A percentile compares a stretch with the other conserved stretches of the same genome.
Conservation (phyloP, 257 asterid genomes). For the Scutellaria minor region DNA sequence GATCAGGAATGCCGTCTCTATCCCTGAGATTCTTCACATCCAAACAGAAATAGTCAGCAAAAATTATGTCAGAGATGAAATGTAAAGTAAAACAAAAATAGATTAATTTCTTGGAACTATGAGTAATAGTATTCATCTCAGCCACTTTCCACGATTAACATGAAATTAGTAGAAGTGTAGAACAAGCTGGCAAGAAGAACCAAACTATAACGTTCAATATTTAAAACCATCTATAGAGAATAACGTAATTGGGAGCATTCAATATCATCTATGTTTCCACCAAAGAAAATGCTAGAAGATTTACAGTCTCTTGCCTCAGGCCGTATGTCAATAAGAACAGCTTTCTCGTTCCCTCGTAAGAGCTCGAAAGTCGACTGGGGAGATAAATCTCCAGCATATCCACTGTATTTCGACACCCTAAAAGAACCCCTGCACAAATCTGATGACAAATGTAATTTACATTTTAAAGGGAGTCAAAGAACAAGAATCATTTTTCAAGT, state of each 20-base stretch:
- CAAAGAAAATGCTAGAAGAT: slow-evolving; percentile 40
- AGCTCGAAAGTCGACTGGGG: slow-evolving; percentile 74
- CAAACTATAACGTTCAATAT: slow-evolving; percentile 27
- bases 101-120: background rate
- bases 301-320: slow-evolving; percentile 85
- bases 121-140: background rate
- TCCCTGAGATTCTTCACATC: slow-evolving; percentile 78
- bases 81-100: no score
- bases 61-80: slow-evolving; percentile 3
- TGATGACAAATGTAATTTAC: slow-evolving; percentile 80
- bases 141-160: background rate
- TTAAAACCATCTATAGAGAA: background rate
- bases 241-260: background rate
- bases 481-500: background rate
- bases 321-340: slow-evolving; percentile 84
- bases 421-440: slow-evolving; percentile 96
- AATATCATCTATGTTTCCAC: slow-evolving; percentile 20
- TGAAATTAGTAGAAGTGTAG: background rate
- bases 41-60: slow-evolving; percentile 34
- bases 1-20: slow-evolving; percentile 95
- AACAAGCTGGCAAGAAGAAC: slow-evolving; percentile 49
- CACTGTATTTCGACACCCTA: slow-evolving; percentile 72
- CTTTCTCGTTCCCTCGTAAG: slow-evolving; percentile 65
- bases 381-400: slow-evolving; percentile 93
- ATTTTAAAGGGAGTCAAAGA: slow-evolving; percentile 36